These are phyloP conservation scores for Talaromyces islandicus DNA, from an alignment of 2,329 filamentous ascomycete species.

Conservation along the genomic window DNA sequence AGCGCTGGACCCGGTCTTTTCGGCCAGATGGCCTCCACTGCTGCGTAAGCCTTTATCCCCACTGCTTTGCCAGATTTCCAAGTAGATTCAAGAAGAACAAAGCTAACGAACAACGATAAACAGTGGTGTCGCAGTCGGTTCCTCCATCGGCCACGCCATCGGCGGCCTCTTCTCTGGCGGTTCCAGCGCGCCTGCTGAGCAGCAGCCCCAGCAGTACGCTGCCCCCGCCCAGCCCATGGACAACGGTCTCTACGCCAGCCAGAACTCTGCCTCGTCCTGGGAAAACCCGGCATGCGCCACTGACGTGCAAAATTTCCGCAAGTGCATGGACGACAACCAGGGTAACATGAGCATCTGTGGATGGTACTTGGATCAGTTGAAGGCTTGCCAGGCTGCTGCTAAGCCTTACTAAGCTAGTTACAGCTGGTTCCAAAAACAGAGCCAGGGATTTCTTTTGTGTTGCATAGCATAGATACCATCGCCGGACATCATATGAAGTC, in stretches of 20 bases:
- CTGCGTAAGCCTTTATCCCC: constrained; percentile 65
- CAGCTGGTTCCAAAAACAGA: neutral
- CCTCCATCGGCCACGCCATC: constrained; percentile 90
- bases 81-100: neutral
- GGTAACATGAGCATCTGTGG: constrained; percentile 94
- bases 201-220: constrained; percentile 39
- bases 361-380: constrained; percentile 97
- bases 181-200: constrained; percentile 50
- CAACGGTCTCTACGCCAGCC: constrained; percentile 40
- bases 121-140: constrained; percentile 94
- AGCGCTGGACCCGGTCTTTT: constrained; percentile 72
- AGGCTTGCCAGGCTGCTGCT: constrained; percentile 76
- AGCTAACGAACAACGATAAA: constrained; percentile 2
- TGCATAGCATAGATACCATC: constrained; percentile 11
- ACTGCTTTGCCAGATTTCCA: neutral
- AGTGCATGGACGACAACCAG: constrained; percentile 92
- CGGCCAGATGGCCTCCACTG: constrained; percentile 94
- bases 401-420: constrained; percentile 65
- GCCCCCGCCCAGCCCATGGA: constrained; percentile 50
- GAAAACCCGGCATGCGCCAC: constrained; percentile 63
- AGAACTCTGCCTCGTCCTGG: constrained; percentile 28
- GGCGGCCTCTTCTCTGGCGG: constrained; percentile 80
- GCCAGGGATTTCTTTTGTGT: constrained; percentile 2
- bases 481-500: neutral
- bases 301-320: constrained; percentile 80